Base-by-base conservation (phyloP, 495 filamentous ascomycete species). In the Penicillium coffeae region DNA sequence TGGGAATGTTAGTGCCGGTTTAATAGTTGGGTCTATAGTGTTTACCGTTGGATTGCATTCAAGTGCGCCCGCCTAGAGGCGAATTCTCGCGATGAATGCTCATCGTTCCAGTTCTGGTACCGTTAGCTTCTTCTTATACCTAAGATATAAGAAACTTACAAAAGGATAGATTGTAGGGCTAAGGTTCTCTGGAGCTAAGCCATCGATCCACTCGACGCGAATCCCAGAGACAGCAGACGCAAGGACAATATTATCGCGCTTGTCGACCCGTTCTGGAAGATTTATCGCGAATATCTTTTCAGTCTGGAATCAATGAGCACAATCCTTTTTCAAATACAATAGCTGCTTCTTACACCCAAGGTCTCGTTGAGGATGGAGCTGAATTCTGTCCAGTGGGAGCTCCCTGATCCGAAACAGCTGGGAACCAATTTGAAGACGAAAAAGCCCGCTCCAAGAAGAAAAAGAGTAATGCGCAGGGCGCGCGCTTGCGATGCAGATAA, bases 191-290 rank as follows among this genome's bases (percentile, higher is more conserved):
- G 49, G 59, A 27, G 21, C 42, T 18, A 42, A 63, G 0, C 78
- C 83, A 34, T 75, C 63, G 21, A 84, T 65, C 46, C 72, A 80
- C 1, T 77, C 76, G 13, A 82, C 58, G 2, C 64, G 59, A 9
- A 86, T 63, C 30, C 70, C 68, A 39, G 62, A 77, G 1, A 81
- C 55, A 1, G 72, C 74, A 1, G 80, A 76, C 2, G 73, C 70
- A 4, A 84, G 66, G 4, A 67, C 58, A 48, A 85, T 70, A 9
- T 73, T 76, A 69, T 87, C 81, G 20, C 79, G 76, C 33, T 82
- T 77, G 55, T 86, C 84, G 16, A 72, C 9, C 22, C 42, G 27
- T 2, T 21, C 30, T 16, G 42, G 30, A 3, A 45, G 4, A 22
- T 45, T 45, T 2, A 45, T 45, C 10, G 42, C 42, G 4, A 45